phyloP scores from a whole-genome alignment of 495 filamentous ascomycete species.

The Pseudoneurospora amorphoporcata region DNA sequence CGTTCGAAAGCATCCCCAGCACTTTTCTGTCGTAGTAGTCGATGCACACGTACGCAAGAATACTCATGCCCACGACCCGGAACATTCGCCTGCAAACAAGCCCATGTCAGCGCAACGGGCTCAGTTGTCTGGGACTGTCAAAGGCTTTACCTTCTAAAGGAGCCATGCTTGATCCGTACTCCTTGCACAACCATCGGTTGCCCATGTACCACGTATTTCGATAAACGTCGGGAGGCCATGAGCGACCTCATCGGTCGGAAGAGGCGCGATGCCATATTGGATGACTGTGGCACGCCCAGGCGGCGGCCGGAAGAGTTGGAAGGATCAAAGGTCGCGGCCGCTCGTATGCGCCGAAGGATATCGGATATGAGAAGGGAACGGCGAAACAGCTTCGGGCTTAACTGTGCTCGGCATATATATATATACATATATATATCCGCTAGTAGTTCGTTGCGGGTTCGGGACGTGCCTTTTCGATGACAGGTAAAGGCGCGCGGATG shows the following conservation, averaged over 20 bases:
- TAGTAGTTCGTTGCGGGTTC: neutral
- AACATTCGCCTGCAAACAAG: neutral
- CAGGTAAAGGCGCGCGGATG: neutral
- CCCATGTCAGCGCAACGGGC: neutral
- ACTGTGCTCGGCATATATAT: neutral
- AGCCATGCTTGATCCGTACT: slow-evolving; percentile 23
- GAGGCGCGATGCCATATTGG: slow-evolving; percentile 26
- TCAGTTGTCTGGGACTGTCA: neutral
- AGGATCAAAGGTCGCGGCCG: neutral
- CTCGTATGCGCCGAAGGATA: neutral
- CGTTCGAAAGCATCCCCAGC: slow-evolving; percentile 19
- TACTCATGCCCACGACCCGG: neutral
- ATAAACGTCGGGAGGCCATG: slow-evolving; percentile 6
- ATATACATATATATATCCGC: too few species aligned
- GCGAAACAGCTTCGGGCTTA: neutral
- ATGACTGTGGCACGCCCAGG: slow-evolving; percentile 21
- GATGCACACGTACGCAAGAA: neutral
- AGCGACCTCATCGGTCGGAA: slow-evolving; percentile 17
- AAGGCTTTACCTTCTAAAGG: neutral
- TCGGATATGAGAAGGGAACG: neutral
- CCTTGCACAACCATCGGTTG: slow-evolving; percentile 22
- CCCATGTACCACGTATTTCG: slow-evolving; percentile 3
- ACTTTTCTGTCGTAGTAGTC: slow-evolving; percentile 1
- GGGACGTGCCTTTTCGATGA: neutral
- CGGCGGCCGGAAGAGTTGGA: slow-evolving; percentile 23